Evolutionary conservation across 352 stramenopile species (phyloP), one percentile per base, ranked within the genome.

Genomic region (Pythium inflatum): DNA sequence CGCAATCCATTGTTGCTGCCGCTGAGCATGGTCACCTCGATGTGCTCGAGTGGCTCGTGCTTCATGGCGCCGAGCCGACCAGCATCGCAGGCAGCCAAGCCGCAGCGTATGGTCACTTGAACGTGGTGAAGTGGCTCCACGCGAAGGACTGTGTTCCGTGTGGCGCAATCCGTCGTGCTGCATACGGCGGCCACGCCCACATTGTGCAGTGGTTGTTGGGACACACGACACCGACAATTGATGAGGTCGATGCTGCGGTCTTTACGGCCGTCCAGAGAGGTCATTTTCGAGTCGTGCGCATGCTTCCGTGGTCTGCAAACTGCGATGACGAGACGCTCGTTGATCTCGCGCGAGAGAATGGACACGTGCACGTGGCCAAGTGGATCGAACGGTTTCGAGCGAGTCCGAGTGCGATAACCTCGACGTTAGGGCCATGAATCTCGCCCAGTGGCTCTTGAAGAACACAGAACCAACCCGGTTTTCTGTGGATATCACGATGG

Each of bases 81-180:
- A 2, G 49, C 36, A 14, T 2, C 31, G 55, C 56, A 3, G 45
- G 43, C 16, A 31, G 18, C 27, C 2, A 64, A n/a, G 56, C 56
- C 24, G 56, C 56, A 3, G 27, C 7, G 8, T 20, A 40, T 4
- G 56, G 41, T 8, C 56, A 64, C 22, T 20, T 64, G 5, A 27
- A 40, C 8, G 28, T 64, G 8, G 56, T 64, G 22, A 64, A 41
- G 27, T 64, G 56, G 56, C 24, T 64, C 3, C 25, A 50, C 16
- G 38, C 6, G 5, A 50, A 50, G 12, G 20, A 22, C 5, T 8
- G 2, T 16, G 48, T 61, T 25, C 9, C 14, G n/a, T 49, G 31
- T 61, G 5, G 25, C 5, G 27, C 22, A 2, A 24, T 48, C 8
- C 13, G n/a, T 25, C 22, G 4, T 2, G 54, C 34, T 5, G 54